Evolutionary conservation across 441 rosid genomes (phyloP).

Genomic region (Biscutella laevigata): DNA sequence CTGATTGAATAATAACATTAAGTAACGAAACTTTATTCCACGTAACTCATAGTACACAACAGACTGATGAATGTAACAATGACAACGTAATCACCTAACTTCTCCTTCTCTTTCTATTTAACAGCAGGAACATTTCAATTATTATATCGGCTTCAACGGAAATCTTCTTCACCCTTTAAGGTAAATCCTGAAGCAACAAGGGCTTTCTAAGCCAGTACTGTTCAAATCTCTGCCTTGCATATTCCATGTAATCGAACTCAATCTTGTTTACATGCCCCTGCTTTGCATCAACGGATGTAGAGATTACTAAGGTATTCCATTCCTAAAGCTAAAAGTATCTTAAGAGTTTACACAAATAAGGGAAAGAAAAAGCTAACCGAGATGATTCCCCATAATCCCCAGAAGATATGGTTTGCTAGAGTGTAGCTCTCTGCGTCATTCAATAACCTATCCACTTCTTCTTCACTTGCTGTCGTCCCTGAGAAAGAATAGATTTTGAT

Average conservation of each 20-base stretch:
- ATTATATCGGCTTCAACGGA: background rate
- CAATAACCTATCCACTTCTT: slow-evolving; percentile 45
- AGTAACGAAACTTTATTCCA: background rate
- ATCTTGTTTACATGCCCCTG: slow-evolving; percentile 71
- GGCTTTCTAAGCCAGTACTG: slow-evolving; percentile 74
- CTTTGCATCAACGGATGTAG: slow-evolving; percentile 12
- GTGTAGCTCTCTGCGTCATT: slow-evolving; percentile 58
- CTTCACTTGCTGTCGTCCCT: slow-evolving; percentile 40
- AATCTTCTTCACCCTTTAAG: slow-evolving; percentile 10
- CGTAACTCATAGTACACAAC: background rate
- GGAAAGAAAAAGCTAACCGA: slow-evolving; percentile 42
- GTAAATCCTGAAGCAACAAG: slow-evolving; percentile 15
- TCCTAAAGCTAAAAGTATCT: background rate
- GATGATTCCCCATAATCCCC: slow-evolving; percentile 96
- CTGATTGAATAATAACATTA: too few relatives aligned
- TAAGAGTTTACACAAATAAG: background rate
- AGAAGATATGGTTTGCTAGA: slow-evolving; percentile 73
- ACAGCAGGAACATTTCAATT: background rate
- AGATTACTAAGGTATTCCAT: background rate
- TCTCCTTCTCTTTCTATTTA: background rate
- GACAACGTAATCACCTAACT: slow-evolving; percentile 9
- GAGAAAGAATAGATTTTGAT: background rate
- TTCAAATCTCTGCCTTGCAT: slow-evolving; percentile 81
- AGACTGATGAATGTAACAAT: background rate
- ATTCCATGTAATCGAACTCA: slow-evolving; percentile 71